Percentiles rank a stretch among this genome's conserved stretches.
Conservation (phyloP, 345 rosid genomes). For the Microthlaspi erraticum region DNA sequence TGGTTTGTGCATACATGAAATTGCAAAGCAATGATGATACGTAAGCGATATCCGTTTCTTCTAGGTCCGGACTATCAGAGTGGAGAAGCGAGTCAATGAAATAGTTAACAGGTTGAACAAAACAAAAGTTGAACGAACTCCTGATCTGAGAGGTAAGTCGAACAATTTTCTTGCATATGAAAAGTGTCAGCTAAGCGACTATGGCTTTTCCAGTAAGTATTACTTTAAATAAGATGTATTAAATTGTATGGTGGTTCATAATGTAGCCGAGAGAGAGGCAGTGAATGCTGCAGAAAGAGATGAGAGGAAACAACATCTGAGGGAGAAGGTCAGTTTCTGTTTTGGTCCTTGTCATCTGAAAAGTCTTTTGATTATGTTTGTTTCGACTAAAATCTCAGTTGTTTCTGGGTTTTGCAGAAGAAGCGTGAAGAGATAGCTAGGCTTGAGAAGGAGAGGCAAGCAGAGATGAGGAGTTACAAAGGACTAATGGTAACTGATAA, state of each 20-base stretch:
- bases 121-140: constrained; percentile 87
- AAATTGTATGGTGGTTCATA: constrained; percentile 8
- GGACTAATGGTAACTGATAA: constrained; percentile 94
- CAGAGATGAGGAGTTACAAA: constrained; percentile 95
- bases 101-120: constrained; percentile 90
- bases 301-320: constrained; percentile 78
- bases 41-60: constrained; percentile 31
- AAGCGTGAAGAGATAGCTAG: constrained; percentile 87
- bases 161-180: background rate
- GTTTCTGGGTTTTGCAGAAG: constrained; percentile 57
- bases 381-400: background rate
- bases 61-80: constrained; percentile 88
- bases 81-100: constrained; percentile 93
- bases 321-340: constrained; percentile 74
- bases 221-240: background rate
- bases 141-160: constrained; percentile 84
- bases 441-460: constrained; percentile 92
- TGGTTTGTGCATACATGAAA: constrained; percentile 17
- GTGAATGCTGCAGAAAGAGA: constrained; percentile 92
- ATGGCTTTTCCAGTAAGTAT: background rate
- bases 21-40: constrained; percentile 6
- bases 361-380: constrained; percentile 1
- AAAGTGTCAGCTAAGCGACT: background rate
- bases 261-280: constrained; percentile 92
- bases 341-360: background rate